Evolutionary conservation across 2,329 filamentous ascomycete genomes (phyloP), one percentile per base, ranked within the genome.

Genomic region (Penicillium nordicum): DNA sequence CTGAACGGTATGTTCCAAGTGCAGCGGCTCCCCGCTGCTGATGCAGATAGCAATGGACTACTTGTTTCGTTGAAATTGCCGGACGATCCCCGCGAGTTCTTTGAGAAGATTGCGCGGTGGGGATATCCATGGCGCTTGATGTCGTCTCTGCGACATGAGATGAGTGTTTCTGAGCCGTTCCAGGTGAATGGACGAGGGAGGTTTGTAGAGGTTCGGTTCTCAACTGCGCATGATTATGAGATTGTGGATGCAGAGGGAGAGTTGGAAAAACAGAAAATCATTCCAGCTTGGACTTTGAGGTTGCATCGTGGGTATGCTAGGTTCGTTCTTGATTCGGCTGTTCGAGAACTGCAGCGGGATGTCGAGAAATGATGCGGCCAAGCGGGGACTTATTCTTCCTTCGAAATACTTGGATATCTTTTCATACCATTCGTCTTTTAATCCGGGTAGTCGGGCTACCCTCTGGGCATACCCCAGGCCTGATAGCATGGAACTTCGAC

Each of bases 111-210:
- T 40, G 55, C 66, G 0, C 52, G 50, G 0, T 70, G 66, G 67
- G 68, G 68, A 9, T 71, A 70, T 57, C 67, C 67, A 9, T 71
- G 63, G 63, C 68, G 62, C 3, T 45, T 63, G 50, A 57, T 63
- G 67, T 63, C 62, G 2, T 63, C 65, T 1, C 63, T 68, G 5
- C 52, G 66, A 18, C 63, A 66, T 57, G 67, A 69, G 57, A 50
- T 67, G 48, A 67, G 67, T 46, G 63, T 69, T 1, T 68, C 65
- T 9, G 54, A 59, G 44, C 64, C 61, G 18, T 69, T 65, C 47
- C 51, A 52, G 4, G 48, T 55, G 0, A 57, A 57, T 3, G 62
- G 57, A 1, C 11, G 23, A 54, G 52, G n/a, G 27, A 30, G n/a
- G 21, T 56, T 64, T 14, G 64, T 70, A 10, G 67, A 71, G 43